Evolutionary conservation across 2,329 filamentous ascomycete genomes (phyloP).

Genomic region (Trichophyton schoenleinii): DNA sequence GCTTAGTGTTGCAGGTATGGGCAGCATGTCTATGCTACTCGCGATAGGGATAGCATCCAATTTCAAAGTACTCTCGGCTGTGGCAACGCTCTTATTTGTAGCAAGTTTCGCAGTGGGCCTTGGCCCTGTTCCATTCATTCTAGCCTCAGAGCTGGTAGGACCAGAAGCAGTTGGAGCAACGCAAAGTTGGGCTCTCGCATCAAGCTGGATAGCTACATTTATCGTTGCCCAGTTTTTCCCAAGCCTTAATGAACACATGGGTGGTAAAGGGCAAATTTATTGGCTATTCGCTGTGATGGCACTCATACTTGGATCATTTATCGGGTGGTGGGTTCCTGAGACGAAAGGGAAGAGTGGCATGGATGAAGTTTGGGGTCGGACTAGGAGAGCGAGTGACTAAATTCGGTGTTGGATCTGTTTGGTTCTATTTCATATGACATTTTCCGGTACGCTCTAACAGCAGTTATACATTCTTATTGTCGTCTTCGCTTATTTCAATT

Average conservation of each 20-base stretch:
- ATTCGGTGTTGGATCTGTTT: neutral
- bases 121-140: slow-evolving; percentile 87
- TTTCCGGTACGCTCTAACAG: neutral
- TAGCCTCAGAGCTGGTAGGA: slow-evolving; percentile 80
- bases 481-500: neutral
- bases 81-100: slow-evolving; percentile 76
- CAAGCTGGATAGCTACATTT: slow-evolving; percentile 86
- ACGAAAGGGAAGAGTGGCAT: slow-evolving; percentile 72
- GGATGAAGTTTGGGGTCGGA: slow-evolving; percentile 81
- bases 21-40: slow-evolving; percentile 60
- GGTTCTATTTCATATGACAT: neutral
- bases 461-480: neutral
- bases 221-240: slow-evolving; percentile 92
- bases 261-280: slow-evolving; percentile 71
- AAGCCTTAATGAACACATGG: slow-evolving; percentile 63
- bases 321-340: slow-evolving; percentile 66
- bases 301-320: slow-evolving; percentile 55
- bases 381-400: slow-evolving; percentile 25
- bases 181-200: slow-evolving; percentile 74
- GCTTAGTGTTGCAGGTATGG: slow-evolving; percentile 73
- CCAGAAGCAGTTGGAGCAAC: slow-evolving; percentile 83
- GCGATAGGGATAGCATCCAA: slow-evolving; percentile 66
- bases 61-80: slow-evolving; percentile 61
- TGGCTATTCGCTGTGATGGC: slow-evolving; percentile 79
- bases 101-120: slow-evolving; percentile 81